phyloP scores from a whole-genome alignment of 1,284 basidiomycete genomes.

The Irpex rosettiformis region DNA sequence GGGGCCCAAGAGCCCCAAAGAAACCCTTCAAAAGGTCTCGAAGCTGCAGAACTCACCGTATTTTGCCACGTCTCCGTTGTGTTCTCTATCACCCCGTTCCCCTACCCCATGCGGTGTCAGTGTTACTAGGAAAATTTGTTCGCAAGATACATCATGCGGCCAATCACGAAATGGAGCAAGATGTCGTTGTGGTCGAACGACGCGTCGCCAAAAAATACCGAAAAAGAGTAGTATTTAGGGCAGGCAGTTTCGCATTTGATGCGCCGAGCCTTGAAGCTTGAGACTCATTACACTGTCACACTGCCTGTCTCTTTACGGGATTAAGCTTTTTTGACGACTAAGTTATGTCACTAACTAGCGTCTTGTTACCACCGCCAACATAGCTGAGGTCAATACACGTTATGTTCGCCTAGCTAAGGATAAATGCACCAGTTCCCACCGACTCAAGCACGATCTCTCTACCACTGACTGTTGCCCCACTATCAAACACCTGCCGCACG shows the following conservation, averaged over 20 bases:
- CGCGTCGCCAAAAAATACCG: background rate
- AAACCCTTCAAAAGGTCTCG: background rate
- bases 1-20: background rate
- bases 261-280: too few relatives aligned
- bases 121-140: background rate
- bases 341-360: too few relatives aligned
- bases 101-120: background rate
- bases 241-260: background rate
- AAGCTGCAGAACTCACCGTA: background rate
- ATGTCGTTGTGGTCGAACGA: background rate
- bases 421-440: conserved; percentile 29
- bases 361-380: too few relatives aligned
- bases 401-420: conserved; percentile 18
- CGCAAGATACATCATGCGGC: background rate
- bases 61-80: background rate
- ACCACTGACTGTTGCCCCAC: conserved; percentile 26
- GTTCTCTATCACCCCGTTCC: background rate
- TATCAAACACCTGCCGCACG: conserved; percentile 25
- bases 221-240: background rate
- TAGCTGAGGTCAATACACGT: background rate
- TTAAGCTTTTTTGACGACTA: too few relatives aligned
- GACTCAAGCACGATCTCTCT: conserved; percentile 23
- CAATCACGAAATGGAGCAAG: background rate
- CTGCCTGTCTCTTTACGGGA: too few relatives aligned
- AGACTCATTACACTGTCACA: background rate